These are phyloP conservation scores for Teunomyces funiuensis DNA, from an alignment of 805 yeast species.

Conservation along the genomic window DNA sequence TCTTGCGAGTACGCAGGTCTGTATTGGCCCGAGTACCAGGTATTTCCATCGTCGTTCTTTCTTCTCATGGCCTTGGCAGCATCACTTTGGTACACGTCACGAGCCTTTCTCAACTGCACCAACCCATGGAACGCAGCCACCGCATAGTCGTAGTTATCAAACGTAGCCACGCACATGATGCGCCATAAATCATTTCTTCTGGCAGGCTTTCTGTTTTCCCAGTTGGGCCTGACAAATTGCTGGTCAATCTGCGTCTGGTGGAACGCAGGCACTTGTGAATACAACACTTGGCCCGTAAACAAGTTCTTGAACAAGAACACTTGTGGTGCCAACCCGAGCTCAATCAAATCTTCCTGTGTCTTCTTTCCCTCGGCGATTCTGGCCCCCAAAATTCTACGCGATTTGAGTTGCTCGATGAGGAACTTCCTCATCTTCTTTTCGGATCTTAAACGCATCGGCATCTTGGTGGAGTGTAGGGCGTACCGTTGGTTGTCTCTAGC, in stretches of 20 bases:
- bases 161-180: conserved; percentile 79
- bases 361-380: conserved; percentile 42
- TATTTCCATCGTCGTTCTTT: conserved; percentile 72
- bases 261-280: conserved; percentile 77
- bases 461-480: conserved; percentile 15
- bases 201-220: conserved; percentile 82
- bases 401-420: conserved; percentile 45
- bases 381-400: conserved; percentile 43
- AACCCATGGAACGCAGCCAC: conserved; percentile 72
- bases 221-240: conserved; percentile 80
- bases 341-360: conserved; percentile 29
- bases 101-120: conserved; percentile 67
- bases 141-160: conserved; percentile 60
- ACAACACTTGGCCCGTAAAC: conserved; percentile 86
- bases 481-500: conserved; percentile 3
- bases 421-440: conserved; percentile 49
- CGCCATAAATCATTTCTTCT: conserved; percentile 88
- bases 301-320: conserved; percentile 80
- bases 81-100: conserved; percentile 61
- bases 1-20: conserved; percentile 91
- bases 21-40: conserved; percentile 85
- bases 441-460: conserved; percentile 41
- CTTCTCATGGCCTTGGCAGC: conserved; percentile 69
- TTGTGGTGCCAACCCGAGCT: conserved; percentile 74
- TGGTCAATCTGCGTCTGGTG: conserved; percentile 59